Evolutionary conservation across 2,329 filamentous ascomycete species (phyloP).

Genomic region (Cephalotrichum gorgonifer): DNA sequence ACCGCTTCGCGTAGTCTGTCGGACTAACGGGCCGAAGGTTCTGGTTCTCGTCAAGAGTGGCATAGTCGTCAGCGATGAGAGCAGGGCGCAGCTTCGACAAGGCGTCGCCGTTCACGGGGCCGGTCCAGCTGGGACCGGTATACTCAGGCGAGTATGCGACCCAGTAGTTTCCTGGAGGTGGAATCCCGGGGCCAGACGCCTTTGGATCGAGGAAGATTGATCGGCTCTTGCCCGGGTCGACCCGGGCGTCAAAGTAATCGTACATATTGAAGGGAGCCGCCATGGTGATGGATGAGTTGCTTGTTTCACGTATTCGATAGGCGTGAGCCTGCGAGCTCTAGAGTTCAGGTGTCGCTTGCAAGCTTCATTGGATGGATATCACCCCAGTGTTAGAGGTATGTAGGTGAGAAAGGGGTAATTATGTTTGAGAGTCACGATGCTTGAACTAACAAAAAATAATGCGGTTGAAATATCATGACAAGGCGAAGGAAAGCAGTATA

Average conservation of each 20-base stretch:
- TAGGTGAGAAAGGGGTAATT: no score
- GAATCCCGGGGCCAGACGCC: background rate
- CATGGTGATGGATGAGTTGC: no score
- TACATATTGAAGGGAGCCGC: background rate
- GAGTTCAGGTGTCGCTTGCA: no score
- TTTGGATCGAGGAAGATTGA: background rate
- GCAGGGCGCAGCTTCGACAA: conserved; percentile 9
- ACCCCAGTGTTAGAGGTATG: no score
- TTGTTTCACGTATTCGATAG: no score
- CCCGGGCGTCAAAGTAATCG: background rate
- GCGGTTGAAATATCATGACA: no score
- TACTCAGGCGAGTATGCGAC: background rate
- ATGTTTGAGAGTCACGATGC: no score
- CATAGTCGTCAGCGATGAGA: conserved; percentile 12
- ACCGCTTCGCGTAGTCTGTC: conserved; percentile 16
- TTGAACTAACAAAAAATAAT: no score
- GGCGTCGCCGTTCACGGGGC: background rate
- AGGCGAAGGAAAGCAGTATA: no score
- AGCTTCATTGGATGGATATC: no score
- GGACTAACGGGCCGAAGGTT: conserved; percentile 9
- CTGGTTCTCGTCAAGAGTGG: background rate
- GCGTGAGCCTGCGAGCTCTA: no score
- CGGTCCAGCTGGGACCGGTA: no score
- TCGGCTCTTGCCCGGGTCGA: background rate
- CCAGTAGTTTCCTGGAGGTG: background rate